Percentiles rank a stretch among this genome's conserved stretches.
These are phyloP conservation scores for Pyrus pyrifolia DNA, from an alignment of 306 rosid species.

Conservation along the genomic window DNA sequence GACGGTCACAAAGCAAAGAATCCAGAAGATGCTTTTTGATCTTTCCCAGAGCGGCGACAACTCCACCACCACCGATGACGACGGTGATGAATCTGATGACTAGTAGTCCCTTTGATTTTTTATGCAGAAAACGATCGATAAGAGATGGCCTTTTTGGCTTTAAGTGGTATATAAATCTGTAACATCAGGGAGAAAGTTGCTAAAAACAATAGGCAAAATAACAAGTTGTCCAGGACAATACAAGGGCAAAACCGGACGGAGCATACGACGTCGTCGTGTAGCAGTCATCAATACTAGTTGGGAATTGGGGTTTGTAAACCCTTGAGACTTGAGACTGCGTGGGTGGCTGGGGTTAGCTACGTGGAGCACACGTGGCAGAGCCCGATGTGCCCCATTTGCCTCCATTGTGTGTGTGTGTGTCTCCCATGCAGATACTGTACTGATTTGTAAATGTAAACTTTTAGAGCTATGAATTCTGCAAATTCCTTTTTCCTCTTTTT, in stretches of 20 bases:
- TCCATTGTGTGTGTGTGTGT: not conserved
- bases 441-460: not conserved
- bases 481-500: not conserved
- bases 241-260: not conserved
- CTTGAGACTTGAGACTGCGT: not conserved
- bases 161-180: not conserved
- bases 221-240: not conserved
- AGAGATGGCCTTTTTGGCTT: not conserved
- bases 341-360: conserved; percentile 15
- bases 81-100: not conserved
- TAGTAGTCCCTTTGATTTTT: conserved; percentile 4
- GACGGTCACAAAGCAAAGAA: conserved; percentile 29
- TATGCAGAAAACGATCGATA: conserved; percentile 13
- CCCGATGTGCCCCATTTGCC: not conserved
- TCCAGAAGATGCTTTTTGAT: conserved; percentile 29
- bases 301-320: conserved; percentile 2
- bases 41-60: conserved; percentile 2
- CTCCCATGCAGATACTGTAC: not conserved
- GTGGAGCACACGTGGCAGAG: conserved; percentile 9
- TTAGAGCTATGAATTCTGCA: not conserved
- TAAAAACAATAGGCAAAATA: not conserved
- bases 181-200: not conserved
- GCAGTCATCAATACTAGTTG: not conserved
- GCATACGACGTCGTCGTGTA: not conserved
- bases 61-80: not conserved